Conservation (phyloP, 768 basidiomycete species). For the Exidia glandulosa region DNA sequence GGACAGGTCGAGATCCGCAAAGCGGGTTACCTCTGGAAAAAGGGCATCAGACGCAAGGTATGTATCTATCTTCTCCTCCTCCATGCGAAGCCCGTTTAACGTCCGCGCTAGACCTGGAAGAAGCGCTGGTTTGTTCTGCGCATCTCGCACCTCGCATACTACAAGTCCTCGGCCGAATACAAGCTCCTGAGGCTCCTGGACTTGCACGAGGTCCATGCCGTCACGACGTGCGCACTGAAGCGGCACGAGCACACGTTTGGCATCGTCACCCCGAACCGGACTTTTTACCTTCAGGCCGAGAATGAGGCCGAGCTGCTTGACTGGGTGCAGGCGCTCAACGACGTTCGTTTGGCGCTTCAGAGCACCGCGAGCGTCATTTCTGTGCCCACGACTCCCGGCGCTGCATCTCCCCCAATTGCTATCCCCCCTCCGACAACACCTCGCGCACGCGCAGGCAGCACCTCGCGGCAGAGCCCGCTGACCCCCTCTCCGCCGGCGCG, state of each 20-base stretch:
- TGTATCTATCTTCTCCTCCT: conserved; percentile 13
- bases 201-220: conserved; percentile 79
- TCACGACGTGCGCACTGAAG: conserved; percentile 79
- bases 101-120: conserved; percentile 79
- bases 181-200: conserved; percentile 81
- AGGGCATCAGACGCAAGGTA: conserved; percentile 95
- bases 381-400: conserved; percentile 27
- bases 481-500: conserved; percentile 37
- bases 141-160: conserved; percentile 86
- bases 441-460: conserved; percentile 17
- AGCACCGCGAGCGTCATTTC: conserved; percentile 53
- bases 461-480: conserved; percentile 15
- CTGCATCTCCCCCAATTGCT: conserved; percentile 5
- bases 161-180: conserved; percentile 94
- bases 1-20: conserved; percentile 44
- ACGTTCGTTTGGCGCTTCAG: conserved; percentile 53
- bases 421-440: conserved; percentile 30
- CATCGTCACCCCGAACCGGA: conserved; percentile 79
- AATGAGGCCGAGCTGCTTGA: conserved; percentile 57
- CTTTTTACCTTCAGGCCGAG: conserved; percentile 83
- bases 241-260: conserved; percentile 83
- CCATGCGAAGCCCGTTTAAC: neutral
- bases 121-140: conserved; percentile 97
- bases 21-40: conserved; percentile 93
- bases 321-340: conserved; percentile 80